Base-by-base conservation (phyloP, 1,139 yeast species). In the Pichia norvegensis region DNA sequence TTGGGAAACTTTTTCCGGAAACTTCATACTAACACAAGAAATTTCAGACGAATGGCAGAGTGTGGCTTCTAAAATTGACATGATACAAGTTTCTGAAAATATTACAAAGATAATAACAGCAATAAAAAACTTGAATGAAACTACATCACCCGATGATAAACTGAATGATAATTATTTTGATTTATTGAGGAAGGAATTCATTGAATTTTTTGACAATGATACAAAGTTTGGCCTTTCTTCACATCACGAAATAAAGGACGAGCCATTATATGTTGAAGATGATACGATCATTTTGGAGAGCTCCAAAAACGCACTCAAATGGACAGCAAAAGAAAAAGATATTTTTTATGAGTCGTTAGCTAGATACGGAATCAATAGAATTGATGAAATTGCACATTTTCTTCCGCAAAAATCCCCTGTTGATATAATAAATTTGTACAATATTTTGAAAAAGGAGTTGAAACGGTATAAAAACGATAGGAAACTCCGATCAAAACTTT, bases 381-480 rank as follows among this genome's bases (percentile, higher is more conserved):
- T 70, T 9, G 77, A 72, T 9, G 53, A 62, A 10, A 72, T 79
- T 1, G 60, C 66, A 2, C 62, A 59, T 7, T 57, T 62, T 17
- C 42, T 62, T 27, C 70, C 69, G 0, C 54, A 64, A 2, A 80
- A 79, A 57, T 62, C 75, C 0, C 53, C 59, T 5, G 43, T 64
- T 1, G 83, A 79, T 49, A 70, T 79, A 6, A 56, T 69, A 43
- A 66, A 60, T 17, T 78, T 78, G 56, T 76, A 77, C 54, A 57
- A 67, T 17, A 47, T 69, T 17, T 58, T 79, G 20, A 59, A 61
- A 42, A 44, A 40, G 36, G 69, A 59, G 38, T 59, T 65, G 38
- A 47, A 50, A 16, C 46, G 50, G 14, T 50, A 57, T 41, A 67
- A 67, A 47, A 48, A 44, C 22, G 51, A 45, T 25, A 49, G 49